These are phyloP conservation scores for Starmerella bombicola DNA, from an alignment of 805 yeast genomes.

Conservation along the genomic window DNA sequence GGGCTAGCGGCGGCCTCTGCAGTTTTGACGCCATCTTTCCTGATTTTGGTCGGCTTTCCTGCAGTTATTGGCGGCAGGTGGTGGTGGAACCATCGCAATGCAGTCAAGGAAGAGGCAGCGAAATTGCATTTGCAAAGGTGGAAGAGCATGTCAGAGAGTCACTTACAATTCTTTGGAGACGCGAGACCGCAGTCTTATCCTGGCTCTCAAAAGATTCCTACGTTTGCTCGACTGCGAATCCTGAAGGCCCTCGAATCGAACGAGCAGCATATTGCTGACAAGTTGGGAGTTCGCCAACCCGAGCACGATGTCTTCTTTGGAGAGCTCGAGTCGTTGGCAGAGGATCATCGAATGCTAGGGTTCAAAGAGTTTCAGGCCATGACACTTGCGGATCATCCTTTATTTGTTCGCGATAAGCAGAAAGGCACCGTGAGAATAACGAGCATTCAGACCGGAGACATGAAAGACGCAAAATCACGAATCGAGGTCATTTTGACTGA, in stretches of 20 bases:
- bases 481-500: slow-evolving; percentile 8
- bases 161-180: slow-evolving; percentile 8
- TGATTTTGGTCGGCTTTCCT: slow-evolving; percentile 15
- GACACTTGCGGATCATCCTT: slow-evolving; percentile 10
- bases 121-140: slow-evolving; percentile 15
- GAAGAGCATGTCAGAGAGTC: slow-evolving; percentile 16
- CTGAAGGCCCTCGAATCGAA: slow-evolving; percentile 8
- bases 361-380: slow-evolving; percentile 11
- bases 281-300: neutral
- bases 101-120: slow-evolving; percentile 1
- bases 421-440: slow-evolving; percentile 10
- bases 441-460: neutral
- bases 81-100: slow-evolving; percentile 1
- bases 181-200: too few species aligned
- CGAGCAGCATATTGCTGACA: slow-evolving; percentile 6
- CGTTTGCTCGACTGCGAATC: slow-evolving; percentile 7
- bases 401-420: neutral
- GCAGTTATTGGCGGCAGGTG: slow-evolving; percentile 11
- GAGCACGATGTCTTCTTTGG: slow-evolving; percentile 3
- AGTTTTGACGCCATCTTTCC: slow-evolving; percentile 15
- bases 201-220: slow-evolving; percentile 9
- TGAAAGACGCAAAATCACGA: neutral
- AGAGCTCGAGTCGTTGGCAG: slow-evolving; percentile 4
- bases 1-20: slow-evolving; percentile 16
- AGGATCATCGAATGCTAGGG: slow-evolving; percentile 11